Evolutionary conservation across 2,329 filamentous ascomycete species (phyloP).

Genomic region (Ophiostoma piceae): DNA sequence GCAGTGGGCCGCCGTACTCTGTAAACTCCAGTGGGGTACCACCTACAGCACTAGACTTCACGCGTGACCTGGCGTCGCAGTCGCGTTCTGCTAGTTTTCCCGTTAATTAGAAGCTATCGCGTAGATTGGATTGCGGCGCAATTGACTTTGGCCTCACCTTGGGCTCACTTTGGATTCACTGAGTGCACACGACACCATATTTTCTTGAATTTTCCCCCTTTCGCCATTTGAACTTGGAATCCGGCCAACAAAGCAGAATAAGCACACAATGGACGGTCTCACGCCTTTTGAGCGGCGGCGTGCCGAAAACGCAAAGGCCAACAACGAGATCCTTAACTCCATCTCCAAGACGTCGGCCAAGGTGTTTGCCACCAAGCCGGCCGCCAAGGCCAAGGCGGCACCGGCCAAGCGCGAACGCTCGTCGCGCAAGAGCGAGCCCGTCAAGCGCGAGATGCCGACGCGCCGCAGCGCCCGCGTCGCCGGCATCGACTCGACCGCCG

Average conservation of each 20-base stretch:
- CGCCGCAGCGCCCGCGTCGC: slow-evolving; percentile 56
- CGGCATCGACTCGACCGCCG: slow-evolving; percentile 41
- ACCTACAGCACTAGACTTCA: slow-evolving; percentile 19
- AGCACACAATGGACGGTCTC: slow-evolving; percentile 35
- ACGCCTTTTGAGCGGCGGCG: slow-evolving; percentile 84
- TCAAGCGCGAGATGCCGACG: slow-evolving; percentile 45
- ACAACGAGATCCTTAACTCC: slow-evolving; percentile 73
- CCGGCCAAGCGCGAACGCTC: slow-evolving; percentile 24
- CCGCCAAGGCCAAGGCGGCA: slow-evolving; percentile 38
- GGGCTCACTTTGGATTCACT: not conserved
- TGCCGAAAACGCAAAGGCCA: slow-evolving; percentile 79
- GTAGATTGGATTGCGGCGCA: not conserved
- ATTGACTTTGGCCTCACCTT: not conserved
- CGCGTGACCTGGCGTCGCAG: slow-evolving; percentile 19
- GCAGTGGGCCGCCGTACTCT: no score
- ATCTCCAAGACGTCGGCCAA: slow-evolving; percentile 61
- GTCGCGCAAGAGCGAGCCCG: slow-evolving; percentile 27
- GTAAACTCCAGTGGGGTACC: not conserved
- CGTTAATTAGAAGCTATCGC: slow-evolving; percentile 3
- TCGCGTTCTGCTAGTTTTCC: not conserved
- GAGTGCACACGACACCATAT: not conserved
- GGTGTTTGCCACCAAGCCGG: slow-evolving; percentile 40
- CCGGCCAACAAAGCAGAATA: not conserved
- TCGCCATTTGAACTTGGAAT: no score
- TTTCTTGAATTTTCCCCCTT: not conserved